Conservation (phyloP, 768 basidiomycete genomes). For the Rhizopogon sp. region DNA sequence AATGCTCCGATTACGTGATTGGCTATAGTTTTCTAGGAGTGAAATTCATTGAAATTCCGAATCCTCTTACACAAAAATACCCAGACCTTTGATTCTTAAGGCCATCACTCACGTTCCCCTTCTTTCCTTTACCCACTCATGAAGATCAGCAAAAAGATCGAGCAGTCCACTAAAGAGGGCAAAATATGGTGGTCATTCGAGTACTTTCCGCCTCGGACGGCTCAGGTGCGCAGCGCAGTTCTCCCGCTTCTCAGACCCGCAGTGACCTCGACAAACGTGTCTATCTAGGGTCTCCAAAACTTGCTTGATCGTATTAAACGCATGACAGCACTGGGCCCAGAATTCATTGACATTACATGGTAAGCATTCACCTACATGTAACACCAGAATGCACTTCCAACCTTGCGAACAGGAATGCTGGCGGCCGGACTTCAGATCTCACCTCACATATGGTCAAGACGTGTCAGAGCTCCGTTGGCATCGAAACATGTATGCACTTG, state of each 20-base stretch:
- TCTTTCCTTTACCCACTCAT: conserved; percentile 37
- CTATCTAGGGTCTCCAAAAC: conserved; percentile 62
- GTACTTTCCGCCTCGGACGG: conserved; percentile 94
- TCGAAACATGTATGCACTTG: conserved; percentile 98
- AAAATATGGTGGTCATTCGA: conserved; percentile 98
- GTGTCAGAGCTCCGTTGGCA: conserved; percentile 86
- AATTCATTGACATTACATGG: conserved; percentile 99
- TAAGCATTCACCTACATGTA: conserved; percentile 21
- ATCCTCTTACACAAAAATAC: conserved; percentile 19
- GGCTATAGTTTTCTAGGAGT: background rate
- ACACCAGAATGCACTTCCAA: conserved; percentile 2
- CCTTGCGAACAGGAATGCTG: conserved; percentile 73
- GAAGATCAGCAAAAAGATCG: conserved; percentile 95
- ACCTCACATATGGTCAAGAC: conserved; percentile 93
- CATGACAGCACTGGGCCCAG: conserved; percentile 92
- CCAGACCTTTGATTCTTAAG: conserved; percentile 13
- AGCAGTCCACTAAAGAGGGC: conserved; percentile 77
- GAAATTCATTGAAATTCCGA: background rate
- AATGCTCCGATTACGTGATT: background rate
- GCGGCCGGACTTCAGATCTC: conserved; percentile 90
- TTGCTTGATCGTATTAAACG: conserved; percentile 97
- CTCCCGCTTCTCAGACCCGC: background rate
- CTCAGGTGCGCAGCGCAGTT: conserved; percentile 57
- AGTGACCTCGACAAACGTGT: conserved; percentile 1
- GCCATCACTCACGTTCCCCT: conserved; percentile 18